Percentiles rank a stretch among this genome's conserved stretches.
Evolutionary conservation across 306 rosid genomes (phyloP).

Genomic region (Trifolium dubium): DNA sequence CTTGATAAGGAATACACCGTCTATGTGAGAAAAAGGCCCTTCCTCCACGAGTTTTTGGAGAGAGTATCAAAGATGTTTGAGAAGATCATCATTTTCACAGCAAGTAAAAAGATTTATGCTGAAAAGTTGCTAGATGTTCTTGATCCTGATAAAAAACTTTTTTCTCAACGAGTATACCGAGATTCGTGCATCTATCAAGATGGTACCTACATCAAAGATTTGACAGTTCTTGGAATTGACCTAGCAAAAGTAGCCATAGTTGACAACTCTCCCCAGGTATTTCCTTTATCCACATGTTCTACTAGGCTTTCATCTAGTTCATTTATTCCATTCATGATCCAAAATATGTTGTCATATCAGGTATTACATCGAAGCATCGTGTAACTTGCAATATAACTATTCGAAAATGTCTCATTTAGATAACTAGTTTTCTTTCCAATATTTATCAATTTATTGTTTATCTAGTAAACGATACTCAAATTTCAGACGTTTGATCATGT

Average conservation of each 20-base stretch:
- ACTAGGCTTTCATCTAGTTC: slow-evolving; percentile 12
- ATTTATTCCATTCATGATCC: slow-evolving; percentile 1
- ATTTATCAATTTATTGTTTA: not conserved
- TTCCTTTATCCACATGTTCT: slow-evolving; percentile 18
- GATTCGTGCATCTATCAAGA: slow-evolving; percentile 73
- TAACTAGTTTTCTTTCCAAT: slow-evolving; percentile 12
- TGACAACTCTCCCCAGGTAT: slow-evolving; percentile 90
- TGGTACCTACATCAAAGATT: slow-evolving; percentile 74
- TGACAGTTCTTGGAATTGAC: slow-evolving; percentile 84
- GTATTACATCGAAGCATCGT: not conserved
- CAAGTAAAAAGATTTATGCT: slow-evolving; percentile 78
- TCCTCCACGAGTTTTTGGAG: slow-evolving; percentile 65
- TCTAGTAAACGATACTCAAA: slow-evolving; percentile 35
- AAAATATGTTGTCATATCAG: not conserved
- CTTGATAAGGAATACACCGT: slow-evolving; percentile 65
- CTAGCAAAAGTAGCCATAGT: slow-evolving; percentile 79
- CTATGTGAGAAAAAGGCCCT: slow-evolving; percentile 76
- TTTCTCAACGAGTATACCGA: slow-evolving; percentile 70
- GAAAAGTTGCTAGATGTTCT: slow-evolving; percentile 74
- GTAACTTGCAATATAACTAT: not conserved
- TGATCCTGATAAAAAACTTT: slow-evolving; percentile 69
- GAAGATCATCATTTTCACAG: slow-evolving; percentile 81
- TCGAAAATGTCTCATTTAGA: not conserved
- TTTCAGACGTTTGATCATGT: slow-evolving; percentile 18
- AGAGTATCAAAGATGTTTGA: slow-evolving; percentile 86